A percentile compares a stretch with the other conserved stretches of the same genome.
Conservation (phyloP, 371 early-diverging fungal genomes). For the Mortierella sp. region DNA sequence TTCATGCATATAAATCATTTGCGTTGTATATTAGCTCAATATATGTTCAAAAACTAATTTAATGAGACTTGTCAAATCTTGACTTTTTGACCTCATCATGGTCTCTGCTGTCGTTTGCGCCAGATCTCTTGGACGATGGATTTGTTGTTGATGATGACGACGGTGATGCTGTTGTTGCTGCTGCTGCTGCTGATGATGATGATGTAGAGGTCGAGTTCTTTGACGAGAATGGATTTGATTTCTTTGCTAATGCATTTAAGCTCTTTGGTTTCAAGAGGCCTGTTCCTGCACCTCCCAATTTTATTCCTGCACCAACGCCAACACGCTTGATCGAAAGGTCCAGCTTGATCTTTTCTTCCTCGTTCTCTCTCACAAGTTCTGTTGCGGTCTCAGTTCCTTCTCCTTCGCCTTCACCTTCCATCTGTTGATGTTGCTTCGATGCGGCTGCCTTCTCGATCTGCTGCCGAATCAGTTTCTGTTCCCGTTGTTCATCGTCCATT, state of each 20-base stretch:
- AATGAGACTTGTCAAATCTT: slow-evolving; percentile 10
- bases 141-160: neutral
- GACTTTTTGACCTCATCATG: slow-evolving; percentile 60
- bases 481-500: slow-evolving; percentile 89
- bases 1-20: neutral
- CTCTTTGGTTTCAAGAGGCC: slow-evolving; percentile 50
- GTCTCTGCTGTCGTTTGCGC: slow-evolving; percentile 65
- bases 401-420: slow-evolving; percentile 48
- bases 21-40: no score
- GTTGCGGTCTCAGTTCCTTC: slow-evolving; percentile 5
- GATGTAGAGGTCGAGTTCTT: slow-evolving; percentile 31
- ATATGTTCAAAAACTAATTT: no score
- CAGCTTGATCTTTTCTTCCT: slow-evolving; percentile 75
- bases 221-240: slow-evolving; percentile 58
- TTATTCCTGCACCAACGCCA: slow-evolving; percentile 22
- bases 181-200: slow-evolving; percentile 7
- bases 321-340: slow-evolving; percentile 58
- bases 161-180: slow-evolving; percentile 11
- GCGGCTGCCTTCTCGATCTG: slow-evolving; percentile 85
- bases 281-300: slow-evolving; percentile 35
- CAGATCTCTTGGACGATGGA: slow-evolving; percentile 51
- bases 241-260: slow-evolving; percentile 46
- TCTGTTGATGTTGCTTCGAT: slow-evolving; percentile 59
- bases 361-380: slow-evolving; percentile 22
- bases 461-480: slow-evolving; percentile 78